Conservation (phyloP, 805 yeast species). For the Danielia reshetovae region DNA sequence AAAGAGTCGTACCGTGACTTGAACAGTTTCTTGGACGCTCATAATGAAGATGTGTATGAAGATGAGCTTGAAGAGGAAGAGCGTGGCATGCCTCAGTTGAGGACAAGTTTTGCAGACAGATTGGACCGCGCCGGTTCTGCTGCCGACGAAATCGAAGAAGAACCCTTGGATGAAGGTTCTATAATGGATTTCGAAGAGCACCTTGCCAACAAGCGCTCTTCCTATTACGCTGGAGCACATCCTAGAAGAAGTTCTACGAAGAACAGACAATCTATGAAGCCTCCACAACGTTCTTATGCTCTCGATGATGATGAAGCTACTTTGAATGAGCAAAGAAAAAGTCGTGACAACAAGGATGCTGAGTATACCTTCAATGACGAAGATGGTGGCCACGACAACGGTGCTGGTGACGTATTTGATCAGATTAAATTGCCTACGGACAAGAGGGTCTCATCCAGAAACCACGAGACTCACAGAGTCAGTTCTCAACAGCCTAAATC, state of each 20-base stretch:
- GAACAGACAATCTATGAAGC: too few species aligned
- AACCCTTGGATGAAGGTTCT: slow-evolving; percentile 34
- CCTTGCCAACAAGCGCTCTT: slow-evolving; percentile 33
- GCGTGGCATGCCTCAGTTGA: slow-evolving; percentile 19
- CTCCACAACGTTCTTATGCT: slow-evolving; percentile 16
- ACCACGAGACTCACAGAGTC: slow-evolving; percentile 13
- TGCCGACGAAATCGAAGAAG: slow-evolving; percentile 26
- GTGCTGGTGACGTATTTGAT: slow-evolving; percentile 34
- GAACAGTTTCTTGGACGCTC: slow-evolving; percentile 33
- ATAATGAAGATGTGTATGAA: slow-evolving; percentile 19
- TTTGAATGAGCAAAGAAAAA: slow-evolving; percentile 2
- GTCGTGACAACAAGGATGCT: slow-evolving; percentile 24
- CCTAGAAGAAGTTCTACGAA: slow-evolving; percentile 6
- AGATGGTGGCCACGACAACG: slow-evolving; percentile 3
- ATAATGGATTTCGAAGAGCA: slow-evolving; percentile 40
- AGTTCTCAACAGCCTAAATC: slow-evolving; percentile 27
- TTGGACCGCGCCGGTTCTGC: slow-evolving; percentile 33
- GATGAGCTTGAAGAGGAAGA: slow-evolving; percentile 21
- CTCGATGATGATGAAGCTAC: slow-evolving; percentile 11
- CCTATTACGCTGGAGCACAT: slow-evolving; percentile 31
- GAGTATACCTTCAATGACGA: slow-evolving; percentile 16
- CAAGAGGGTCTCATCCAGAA: slow-evolving; percentile 10
- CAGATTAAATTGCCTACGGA: slow-evolving; percentile 47
- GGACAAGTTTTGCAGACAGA: slow-evolving; percentile 43
- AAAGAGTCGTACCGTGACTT: slow-evolving; percentile 61